phyloP scores from a whole-genome alignment of 305 asterid genomes.

The Fraxinus xanthoxyloides region DNA sequence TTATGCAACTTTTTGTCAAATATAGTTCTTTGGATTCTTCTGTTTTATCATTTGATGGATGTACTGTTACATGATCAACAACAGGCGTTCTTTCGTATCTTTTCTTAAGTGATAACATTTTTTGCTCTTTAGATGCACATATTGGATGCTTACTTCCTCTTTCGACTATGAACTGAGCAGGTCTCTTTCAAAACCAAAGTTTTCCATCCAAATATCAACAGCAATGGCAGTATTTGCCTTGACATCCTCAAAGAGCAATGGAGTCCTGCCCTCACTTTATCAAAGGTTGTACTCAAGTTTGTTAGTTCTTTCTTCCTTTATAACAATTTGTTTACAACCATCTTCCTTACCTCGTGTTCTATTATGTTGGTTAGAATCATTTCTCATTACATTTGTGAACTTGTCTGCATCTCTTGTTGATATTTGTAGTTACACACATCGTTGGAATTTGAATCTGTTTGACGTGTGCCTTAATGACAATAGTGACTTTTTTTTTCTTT shows the following conservation, averaged over 20 bases:
- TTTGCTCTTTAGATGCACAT: not conserved
- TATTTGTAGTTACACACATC: not conserved
- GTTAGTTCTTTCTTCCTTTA: not conserved
- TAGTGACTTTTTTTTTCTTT: not conserved
- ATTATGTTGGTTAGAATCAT: not conserved
- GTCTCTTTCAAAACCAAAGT: constrained; percentile 69
- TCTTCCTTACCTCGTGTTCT: not conserved
- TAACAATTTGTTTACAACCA: not conserved
- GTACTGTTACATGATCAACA: not conserved
- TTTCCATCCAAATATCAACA: constrained; percentile 74
- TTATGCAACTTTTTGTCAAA: not conserved
- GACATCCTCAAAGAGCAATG: constrained; percentile 81
- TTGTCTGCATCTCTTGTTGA: not conserved
- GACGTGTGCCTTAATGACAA: not conserved
- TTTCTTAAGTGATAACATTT: not conserved
- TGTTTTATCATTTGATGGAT: not conserved
- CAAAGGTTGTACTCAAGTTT: constrained; percentile 47
- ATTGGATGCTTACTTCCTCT: not conserved
- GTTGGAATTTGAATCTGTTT: not conserved
- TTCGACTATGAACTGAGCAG: constrained; percentile 25
- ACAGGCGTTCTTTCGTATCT: not conserved
- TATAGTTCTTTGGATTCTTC: not conserved
- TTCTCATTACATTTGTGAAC: not conserved
- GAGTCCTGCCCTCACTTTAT: constrained; percentile 79
- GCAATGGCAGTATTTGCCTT: constrained; percentile 72